A percentile compares a stretch with the other conserved stretches of the same genome.
These are phyloP conservation scores for Mrakia blollopis DNA, from an alignment of 768 basidiomycete genomes.

Conservation along the genomic window DNA sequence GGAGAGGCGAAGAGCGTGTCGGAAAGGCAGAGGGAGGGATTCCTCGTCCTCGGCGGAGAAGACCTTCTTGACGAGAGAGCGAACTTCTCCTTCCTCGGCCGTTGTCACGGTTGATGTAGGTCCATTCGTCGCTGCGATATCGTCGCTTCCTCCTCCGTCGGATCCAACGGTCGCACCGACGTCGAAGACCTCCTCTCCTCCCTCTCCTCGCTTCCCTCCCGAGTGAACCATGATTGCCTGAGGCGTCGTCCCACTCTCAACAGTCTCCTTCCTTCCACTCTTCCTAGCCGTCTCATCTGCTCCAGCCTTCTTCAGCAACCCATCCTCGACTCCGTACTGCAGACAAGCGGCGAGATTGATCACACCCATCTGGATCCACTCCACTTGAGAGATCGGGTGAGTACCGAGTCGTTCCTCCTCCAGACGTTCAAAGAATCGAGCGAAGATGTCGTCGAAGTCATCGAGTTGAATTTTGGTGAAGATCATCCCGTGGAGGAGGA, in stretches of 20 bases:
- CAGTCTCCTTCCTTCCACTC: not conserved
- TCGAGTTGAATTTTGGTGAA: slow-evolving; percentile 94
- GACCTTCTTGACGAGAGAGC: slow-evolving; percentile 31
- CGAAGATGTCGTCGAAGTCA: slow-evolving; percentile 74
- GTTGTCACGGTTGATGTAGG: not conserved
- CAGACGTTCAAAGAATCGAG: slow-evolving; percentile 79
- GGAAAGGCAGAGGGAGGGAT: slow-evolving; percentile 59
- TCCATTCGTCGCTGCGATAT: not conserved
- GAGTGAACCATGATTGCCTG: slow-evolving; percentile 35
- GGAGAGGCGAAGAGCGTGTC: slow-evolving; percentile 68
- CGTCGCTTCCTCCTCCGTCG: slow-evolving; percentile 15
- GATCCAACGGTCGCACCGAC: not conserved
- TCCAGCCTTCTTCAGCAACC: slow-evolving; percentile 63
- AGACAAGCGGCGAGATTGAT: slow-evolving; percentile 74
- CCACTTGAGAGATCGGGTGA: slow-evolving; percentile 48
- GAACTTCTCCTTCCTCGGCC: slow-evolving; percentile 29
- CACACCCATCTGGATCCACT: slow-evolving; percentile 96
- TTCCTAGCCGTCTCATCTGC: slow-evolving; percentile 42
- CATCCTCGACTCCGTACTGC: slow-evolving; percentile 76
- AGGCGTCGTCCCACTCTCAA: slow-evolving; percentile 6
- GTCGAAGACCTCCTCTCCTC: not conserved
- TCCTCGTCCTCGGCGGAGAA: slow-evolving; percentile 30
- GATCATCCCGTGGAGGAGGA: slow-evolving; percentile 91
- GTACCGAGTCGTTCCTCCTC: slow-evolving; percentile 55
- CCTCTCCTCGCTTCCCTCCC: slow-evolving; percentile 8